Evolutionary conservation across 129 eudicot species (phyloP).

Genomic region (Glebionis coronaria): DNA sequence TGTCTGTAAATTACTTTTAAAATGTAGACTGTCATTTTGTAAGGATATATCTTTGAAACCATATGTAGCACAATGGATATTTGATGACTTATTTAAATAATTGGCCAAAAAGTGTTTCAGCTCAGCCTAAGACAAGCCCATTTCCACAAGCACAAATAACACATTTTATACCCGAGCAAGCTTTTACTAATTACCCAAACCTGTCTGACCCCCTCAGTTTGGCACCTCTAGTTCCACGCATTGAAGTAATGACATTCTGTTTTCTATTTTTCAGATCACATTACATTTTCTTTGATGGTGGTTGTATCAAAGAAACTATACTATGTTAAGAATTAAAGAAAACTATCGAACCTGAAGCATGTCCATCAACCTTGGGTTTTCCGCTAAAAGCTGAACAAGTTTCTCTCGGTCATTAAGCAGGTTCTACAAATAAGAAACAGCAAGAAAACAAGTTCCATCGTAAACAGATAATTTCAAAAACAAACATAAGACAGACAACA

Average conservation of each 20-base stretch:
- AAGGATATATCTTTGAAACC: background rate
- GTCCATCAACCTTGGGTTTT: slow-evolving; percentile 92
- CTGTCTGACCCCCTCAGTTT: background rate
- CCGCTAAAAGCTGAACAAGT: slow-evolving; percentile 89
- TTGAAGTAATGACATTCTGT: background rate
- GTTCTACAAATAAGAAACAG: slow-evolving; percentile 62
- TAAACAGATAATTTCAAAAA: slow-evolving; percentile 5
- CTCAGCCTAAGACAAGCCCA: background rate
- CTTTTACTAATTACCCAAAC: background rate
- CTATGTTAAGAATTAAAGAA: background rate
- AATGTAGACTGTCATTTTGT: background rate
- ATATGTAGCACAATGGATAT: background rate
- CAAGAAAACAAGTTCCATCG: background rate
- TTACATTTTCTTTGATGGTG: background rate
- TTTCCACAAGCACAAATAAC: background rate
- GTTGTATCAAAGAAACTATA: background rate
- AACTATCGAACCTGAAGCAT: slow-evolving; percentile 54
- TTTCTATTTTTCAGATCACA: too few relatives aligned
- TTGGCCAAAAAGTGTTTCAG: background rate
- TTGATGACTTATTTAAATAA: background rate
- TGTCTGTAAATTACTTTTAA: background rate
- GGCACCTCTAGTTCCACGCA: background rate
- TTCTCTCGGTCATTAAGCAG: slow-evolving; percentile 81
- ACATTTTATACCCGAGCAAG: background rate
- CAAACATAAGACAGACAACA: background rate